Base-by-base conservation (phyloP, 495 filamentous ascomycete species). In the Hapsidospora chrysogenum region DNA sequence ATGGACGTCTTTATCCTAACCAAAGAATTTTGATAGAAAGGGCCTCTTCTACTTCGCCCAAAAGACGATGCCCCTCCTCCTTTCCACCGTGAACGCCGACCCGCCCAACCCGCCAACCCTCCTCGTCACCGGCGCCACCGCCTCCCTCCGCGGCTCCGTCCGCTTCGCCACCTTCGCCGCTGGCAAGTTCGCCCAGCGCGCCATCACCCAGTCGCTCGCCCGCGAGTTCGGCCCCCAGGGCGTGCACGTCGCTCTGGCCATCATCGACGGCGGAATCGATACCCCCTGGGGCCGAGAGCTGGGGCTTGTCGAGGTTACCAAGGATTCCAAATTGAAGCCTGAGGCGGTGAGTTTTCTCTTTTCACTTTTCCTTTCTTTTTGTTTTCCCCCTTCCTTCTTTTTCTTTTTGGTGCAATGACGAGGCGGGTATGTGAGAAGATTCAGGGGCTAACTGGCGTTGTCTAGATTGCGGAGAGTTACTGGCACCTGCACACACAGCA, bases 181-280 rank as follows among this genome's bases (percentile, higher is more conserved):
- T 6, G 74, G 75, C 29, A 94, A 92, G 53, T 92, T 81, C 50
- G 85, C 83, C 2, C 54, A 78, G 26, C 69, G 87, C 18, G 86
- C 81, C 1, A 55, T 92, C 34, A 63, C 68, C 2, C 85, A 92
- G 59, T 73, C 66, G 21, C 64, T 96, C 19, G 85, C 85, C 0
- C 67, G 77, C 37, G 87, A 96, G 53, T 96, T 92, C 50, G 82
- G 80, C 0, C 86, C 87, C 0, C 66, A 85, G 50, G 86, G 87
- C 3, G 70, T 96, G 7, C 87, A 96, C 55, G 78, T 96, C 3
- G 68, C 76, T 5, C 86, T 94, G 57, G 71, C 75, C 4, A 73
- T 93, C 37, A 74, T 94, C 37, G 85, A 95, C 50, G 85, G 83
- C 2, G 70, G 86, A 11, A 94, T 95, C 58, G 82, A 92, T 56